These are phyloP conservation scores for Phytophthora vignae DNA, from an alignment of 352 stramenopile species.

Conservation along the genomic window DNA sequence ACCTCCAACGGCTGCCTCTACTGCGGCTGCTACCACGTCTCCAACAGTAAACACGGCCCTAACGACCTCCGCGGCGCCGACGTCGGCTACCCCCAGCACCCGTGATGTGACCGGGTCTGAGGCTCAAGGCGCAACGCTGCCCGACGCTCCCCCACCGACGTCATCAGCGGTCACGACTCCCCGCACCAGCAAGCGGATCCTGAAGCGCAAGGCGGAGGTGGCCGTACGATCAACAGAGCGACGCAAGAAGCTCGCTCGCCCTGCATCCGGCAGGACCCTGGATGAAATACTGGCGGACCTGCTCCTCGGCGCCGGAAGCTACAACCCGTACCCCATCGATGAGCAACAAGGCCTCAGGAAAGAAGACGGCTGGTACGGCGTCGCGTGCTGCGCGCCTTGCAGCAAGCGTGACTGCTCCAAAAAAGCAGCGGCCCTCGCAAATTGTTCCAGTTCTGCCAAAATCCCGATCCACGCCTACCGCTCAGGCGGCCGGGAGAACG, in stretches of 20 bases:
- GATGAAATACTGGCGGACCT: background rate
- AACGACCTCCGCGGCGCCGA: background rate
- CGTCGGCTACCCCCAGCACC: background rate
- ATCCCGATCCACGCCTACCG: too few relatives aligned
- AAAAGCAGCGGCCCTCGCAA: too few relatives aligned
- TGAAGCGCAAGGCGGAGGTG: background rate
- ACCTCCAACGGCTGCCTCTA: background rate
- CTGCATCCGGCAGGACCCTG: background rate
- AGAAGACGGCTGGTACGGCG: background rate
- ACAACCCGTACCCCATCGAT: too few relatives aligned
- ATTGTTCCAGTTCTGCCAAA: too few relatives aligned
- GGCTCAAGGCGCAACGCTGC: background rate
- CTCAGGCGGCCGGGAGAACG: background rate
- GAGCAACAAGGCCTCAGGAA: background rate
- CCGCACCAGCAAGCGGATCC: background rate
- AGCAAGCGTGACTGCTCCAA: background rate
- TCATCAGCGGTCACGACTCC: background rate
- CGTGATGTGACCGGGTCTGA: background rate
- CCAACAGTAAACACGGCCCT: background rate
- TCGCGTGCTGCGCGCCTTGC: background rate
- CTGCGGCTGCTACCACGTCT: background rate
- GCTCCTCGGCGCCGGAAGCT: background rate
- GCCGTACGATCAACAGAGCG: background rate
- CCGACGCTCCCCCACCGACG: background rate
- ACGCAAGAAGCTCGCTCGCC: background rate